Base-by-base conservation (phyloP, 768 basidiomycete genomes). In the Tylopilus balloui region DNA sequence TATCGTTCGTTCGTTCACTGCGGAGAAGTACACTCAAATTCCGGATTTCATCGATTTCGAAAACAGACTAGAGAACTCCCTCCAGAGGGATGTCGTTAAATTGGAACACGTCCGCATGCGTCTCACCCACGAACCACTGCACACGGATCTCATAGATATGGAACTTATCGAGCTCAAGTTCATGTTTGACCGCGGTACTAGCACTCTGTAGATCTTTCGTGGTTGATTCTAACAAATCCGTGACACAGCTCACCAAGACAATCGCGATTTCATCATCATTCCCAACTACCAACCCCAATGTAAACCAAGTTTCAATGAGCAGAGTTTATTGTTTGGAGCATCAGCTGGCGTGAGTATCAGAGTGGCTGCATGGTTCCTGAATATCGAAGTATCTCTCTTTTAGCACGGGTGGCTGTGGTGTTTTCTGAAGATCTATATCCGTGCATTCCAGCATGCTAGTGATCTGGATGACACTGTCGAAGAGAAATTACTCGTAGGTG, bases 1-100 rank as follows among this genome's bases (percentile, higher is more conserved):
- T 59, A 73, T 92, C 39, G 79, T 86, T 51, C 80, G 85, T 38
- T 88, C 88, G 9, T 91, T 92, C 64, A 78, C 75, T 11, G 67
- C 72, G 11, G 90, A 93, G 67, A 92, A 88, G 66, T 92, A 92
- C 63, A 86, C 88, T 23, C 88, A 93, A 84, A 86, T 94, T 47
- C 83, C 86, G 17, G 88, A 93, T 60, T 92, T 95, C 60, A 81
- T 89, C 47, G 67, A 69, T 6, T 92, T 94, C 50, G 87, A 93
- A 62, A 83, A 86, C 42, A 77, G 80, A 32, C 70, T 95, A 9
- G 88, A 92, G 52, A 86, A 84, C 63, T 94, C 92, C 5, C 74
- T 94, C 9, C 88, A 92, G 64, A 78, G 90, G 21, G 89, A 92
- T 54, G 74, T 87, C 14, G 76, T 87, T 54, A 86, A 88, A 62